Evolutionary conservation across 176 grass and related monocot species (phyloP), one percentile per base, ranked within the genome.

Genomic region (Aegilops bicornis): DNA sequence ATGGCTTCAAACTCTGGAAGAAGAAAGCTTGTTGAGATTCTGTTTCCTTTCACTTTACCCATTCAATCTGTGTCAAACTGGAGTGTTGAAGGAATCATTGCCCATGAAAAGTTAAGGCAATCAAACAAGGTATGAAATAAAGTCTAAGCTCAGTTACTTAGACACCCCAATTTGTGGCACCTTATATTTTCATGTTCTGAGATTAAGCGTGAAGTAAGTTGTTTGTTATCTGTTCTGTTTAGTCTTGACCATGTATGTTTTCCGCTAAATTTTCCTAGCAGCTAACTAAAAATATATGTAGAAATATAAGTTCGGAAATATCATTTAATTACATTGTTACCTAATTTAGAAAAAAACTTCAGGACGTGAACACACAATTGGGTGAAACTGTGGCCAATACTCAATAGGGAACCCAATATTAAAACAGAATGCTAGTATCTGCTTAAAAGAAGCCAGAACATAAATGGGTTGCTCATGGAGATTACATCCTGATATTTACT

Each of bases 81-180:
- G 87, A 88, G 50, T 52, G 56, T 88, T 14, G 54, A 88, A 70
- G 87, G 87, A 88, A 88, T 88, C 29, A 71, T 88, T 82, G 47
- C 37, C 45, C 42, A 88, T 72, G 65, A n/a, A 79, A 84, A 83
- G 71, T 70, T 56, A 73, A 79, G 11, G 8, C 30, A 83, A 24
- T 78, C 64, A 9, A 79, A 35, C 20, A 70, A 88, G 81, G 87
- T 77, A 52, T 1, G 6, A 33, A 77, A 30, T 24, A 62, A 78
- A 17, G 6, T 59, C 0, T 30, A 50, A 75, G 72, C 13, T 50
- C 72, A 48, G 23, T 75, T 17, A 75, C 27, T 36, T 64, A 1
- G 7, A 33, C 63, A 2, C 52, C 67, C 2, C 16, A 10, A 14
- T 50, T 2, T 76, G 16, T 50, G 20, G 19, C 32, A 32, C 56